phyloP scores from a whole-genome alignment of 495 filamentous ascomycete genomes.

The Ramalina intermedia region DNA sequence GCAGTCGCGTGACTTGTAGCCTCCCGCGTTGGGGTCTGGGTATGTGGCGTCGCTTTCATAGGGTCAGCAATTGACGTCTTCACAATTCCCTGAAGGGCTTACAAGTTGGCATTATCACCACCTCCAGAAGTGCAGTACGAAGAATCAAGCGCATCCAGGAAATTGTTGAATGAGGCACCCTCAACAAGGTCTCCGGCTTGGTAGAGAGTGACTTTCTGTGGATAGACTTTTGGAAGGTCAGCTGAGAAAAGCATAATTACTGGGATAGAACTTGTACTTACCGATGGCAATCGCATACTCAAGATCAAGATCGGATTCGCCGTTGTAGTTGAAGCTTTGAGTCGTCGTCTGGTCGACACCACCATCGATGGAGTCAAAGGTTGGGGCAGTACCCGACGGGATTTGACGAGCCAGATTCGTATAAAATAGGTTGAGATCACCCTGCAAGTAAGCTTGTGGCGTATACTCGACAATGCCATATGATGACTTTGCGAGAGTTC shows the following conservation, averaged over 20 bases:
- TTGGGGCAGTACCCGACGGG: constrained; percentile 10
- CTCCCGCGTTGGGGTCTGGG: constrained; percentile 25
- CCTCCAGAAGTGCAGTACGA: constrained; percentile 27
- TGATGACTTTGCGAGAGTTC: constrained; percentile 3
- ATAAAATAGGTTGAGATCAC: constrained; percentile 16
- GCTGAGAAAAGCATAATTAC: neutral
- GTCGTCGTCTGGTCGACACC: constrained; percentile 8
- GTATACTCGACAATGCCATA: constrained; percentile 18
- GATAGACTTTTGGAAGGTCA: constrained; percentile 16
- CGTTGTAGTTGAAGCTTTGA: constrained; percentile 4
- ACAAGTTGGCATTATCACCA: constrained; percentile 21
- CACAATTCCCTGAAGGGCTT: constrained; percentile 22
- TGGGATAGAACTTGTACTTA: neutral
- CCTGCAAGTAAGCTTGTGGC: constrained; percentile 10
- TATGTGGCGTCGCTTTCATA: constrained; percentile 20
- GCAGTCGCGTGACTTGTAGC: constrained; percentile 29
- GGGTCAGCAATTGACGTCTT: constrained; percentile 15
- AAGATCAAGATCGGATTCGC: constrained; percentile 20
- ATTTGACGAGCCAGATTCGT: constrained; percentile 9
- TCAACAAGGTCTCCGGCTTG: constrained; percentile 23
- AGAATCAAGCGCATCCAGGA: constrained; percentile 30
- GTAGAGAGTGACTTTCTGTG: constrained; percentile 27
- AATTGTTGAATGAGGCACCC: constrained; percentile 25
- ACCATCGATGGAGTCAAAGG: constrained; percentile 12
- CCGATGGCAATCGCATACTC: constrained; percentile 21